phyloP scores from a whole-genome alignment of 164 flowering plant genomes.

The Sedum album region DNA sequence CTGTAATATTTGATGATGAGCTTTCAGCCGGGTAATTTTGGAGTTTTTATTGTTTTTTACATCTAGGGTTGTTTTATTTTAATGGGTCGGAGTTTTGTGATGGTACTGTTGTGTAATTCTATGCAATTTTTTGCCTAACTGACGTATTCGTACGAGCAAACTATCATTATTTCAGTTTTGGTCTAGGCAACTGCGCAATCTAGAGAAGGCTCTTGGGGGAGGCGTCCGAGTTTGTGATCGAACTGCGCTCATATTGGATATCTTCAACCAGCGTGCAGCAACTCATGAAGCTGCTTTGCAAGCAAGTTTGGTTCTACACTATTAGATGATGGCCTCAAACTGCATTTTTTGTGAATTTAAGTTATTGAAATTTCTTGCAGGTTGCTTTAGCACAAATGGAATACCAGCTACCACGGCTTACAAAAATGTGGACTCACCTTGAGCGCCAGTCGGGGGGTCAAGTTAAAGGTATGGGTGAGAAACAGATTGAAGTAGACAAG shows the following conservation, averaged over 20 bases:
- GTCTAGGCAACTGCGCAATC: slow-evolving; percentile 72
- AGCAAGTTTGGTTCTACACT: slow-evolving; percentile 25
- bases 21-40: slow-evolving; percentile 86
- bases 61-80: background rate
- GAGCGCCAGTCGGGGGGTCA: slow-evolving; percentile 97
- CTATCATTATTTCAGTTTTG: background rate
- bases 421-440: slow-evolving; percentile 98
- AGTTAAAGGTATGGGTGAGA: slow-evolving; percentile 99
- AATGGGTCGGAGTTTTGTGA: background rate
- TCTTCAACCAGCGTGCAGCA: slow-evolving; percentile 92
- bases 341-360: background rate
- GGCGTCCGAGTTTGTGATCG: slow-evolving; percentile 92
- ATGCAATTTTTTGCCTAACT: background rate
- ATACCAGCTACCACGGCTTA: slow-evolving; percentile 85
- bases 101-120: background rate
- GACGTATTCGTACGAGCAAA: background rate
- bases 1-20: slow-evolving; percentile 95
- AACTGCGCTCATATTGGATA: slow-evolving; percentile 89
- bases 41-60: background rate
- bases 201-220: slow-evolving; percentile 89
- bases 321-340: background rate
- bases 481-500: slow-evolving; percentile 98
- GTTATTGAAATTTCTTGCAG: slow-evolving; percentile 23
- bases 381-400: slow-evolving; percentile 97
- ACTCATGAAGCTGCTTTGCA: slow-evolving; percentile 95